Percentiles rank a stretch among this genome's conserved stretches.
These are phyloP conservation scores for Leccinum griseonigrum DNA, from an alignment of 1,284 basidiomycete species.

Conservation along the genomic window DNA sequence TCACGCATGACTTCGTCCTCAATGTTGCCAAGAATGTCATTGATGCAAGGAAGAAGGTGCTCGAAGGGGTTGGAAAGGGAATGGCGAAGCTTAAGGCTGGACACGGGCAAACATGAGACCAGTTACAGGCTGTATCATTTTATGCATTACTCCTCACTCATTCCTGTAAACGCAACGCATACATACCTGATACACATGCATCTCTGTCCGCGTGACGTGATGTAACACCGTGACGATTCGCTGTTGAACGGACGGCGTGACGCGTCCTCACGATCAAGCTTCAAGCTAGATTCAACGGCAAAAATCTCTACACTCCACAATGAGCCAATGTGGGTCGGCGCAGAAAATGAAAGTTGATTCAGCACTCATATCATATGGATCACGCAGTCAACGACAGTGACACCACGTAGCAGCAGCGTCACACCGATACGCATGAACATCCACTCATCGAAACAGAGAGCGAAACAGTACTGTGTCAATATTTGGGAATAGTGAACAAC, in stretches of 20 bases:
- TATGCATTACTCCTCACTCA: slow-evolving; percentile 28
- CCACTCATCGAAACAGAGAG: too few species aligned
- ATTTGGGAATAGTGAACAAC: too few species aligned
- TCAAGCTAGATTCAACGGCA: too few species aligned
- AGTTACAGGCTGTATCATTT: not conserved
- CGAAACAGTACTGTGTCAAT: too few species aligned
- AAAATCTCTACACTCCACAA: slow-evolving; percentile 14
- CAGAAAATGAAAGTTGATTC: not conserved
- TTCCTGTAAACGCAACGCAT: slow-evolving; percentile 20
- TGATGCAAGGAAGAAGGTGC: slow-evolving; percentile 65
- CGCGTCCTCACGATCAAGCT: slow-evolving; percentile 12
- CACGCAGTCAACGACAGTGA: slow-evolving; percentile 32
- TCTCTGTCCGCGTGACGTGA: slow-evolving; percentile 14
- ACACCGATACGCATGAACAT: too few species aligned
- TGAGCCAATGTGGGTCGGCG: slow-evolving; percentile 43
- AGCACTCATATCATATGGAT: slow-evolving; percentile 4
- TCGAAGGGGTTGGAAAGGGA: slow-evolving; percentile 72
- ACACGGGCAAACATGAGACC: slow-evolving; percentile 35
- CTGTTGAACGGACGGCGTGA: not conserved
- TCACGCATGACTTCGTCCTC: slow-evolving; percentile 63
- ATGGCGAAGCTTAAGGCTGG: slow-evolving; percentile 51
- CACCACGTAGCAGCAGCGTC: too few species aligned
- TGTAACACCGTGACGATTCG: slow-evolving; percentile 25
- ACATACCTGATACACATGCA: not conserved
- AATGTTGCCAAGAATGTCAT: slow-evolving; percentile 60